Evolutionary conservation across 2,329 filamentous ascomycete species (phyloP).

Genomic region (Beauveria sp.): DNA sequence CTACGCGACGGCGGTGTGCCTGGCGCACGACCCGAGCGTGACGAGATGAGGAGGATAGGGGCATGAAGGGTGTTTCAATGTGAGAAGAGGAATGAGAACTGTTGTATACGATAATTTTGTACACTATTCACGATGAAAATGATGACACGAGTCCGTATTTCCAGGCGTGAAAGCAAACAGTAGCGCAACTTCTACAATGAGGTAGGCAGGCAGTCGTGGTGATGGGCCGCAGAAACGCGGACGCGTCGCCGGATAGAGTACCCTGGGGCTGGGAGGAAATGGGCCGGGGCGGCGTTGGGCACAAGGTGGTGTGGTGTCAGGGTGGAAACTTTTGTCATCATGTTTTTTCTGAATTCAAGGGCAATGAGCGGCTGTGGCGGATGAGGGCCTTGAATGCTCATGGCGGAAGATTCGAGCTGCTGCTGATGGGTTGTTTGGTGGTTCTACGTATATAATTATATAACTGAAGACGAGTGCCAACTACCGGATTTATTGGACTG

Average conservation of each 20-base stretch:
- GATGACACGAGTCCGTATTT: background rate
- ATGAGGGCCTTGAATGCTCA: background rate
- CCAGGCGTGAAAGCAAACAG: background rate
- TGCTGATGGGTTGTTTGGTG: too few species aligned
- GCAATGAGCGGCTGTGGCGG: background rate
- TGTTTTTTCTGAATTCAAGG: too few species aligned
- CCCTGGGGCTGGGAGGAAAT: background rate
- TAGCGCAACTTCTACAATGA: background rate
- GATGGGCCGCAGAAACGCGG: too few species aligned
- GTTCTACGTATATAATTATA: too few species aligned
- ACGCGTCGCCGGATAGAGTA: background rate
- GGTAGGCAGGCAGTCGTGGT: too few species aligned
- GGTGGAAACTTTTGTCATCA: background rate
- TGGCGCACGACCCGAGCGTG: constrained; percentile 34
- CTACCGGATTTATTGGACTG: too few species aligned
- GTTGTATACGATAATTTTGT: background rate
- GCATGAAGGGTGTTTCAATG: background rate
- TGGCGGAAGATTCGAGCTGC: too few species aligned
- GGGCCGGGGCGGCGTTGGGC: background rate
- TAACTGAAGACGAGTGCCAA: too few species aligned
- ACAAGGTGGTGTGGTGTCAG: background rate
- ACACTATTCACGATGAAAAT: background rate
- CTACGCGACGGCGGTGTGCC: constrained; percentile 65
- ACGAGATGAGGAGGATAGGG: background rate
- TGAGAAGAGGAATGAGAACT: too few species aligned